phyloP scores from a whole-genome alignment of 1,139 yeast genomes.

The Yamadazyma kanchanaburiensis region DNA sequence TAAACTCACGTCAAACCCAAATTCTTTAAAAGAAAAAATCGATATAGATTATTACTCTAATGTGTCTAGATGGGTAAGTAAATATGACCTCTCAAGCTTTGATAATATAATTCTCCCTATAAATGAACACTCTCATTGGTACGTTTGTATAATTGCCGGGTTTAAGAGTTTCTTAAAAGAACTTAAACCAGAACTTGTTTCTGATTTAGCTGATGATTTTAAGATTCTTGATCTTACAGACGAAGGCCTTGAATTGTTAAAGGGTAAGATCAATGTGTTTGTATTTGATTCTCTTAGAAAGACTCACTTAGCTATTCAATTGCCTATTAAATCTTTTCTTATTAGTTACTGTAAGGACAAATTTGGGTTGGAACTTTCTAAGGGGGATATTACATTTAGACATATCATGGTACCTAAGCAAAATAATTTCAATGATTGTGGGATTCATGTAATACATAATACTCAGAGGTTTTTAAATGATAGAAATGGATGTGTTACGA shows the following conservation, averaged over 20 bases:
- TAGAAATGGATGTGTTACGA: constrained; percentile 45
- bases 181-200: background rate
- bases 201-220: background rate
- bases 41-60: constrained; percentile 50
- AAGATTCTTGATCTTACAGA: background rate
- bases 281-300: constrained; percentile 77
- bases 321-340: constrained; percentile 61
- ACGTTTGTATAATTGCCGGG: constrained; percentile 64
- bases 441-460: constrained; percentile 85
- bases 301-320: constrained; percentile 50
- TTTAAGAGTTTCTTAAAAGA: constrained; percentile 28
- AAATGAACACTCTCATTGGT: constrained; percentile 85
- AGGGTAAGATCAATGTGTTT: constrained; percentile 40
- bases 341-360: constrained; percentile 69
- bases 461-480: constrained; percentile 59
- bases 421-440: constrained; percentile 90
- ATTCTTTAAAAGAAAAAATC: constrained; percentile 3
- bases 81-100: constrained; percentile 59
- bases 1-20: constrained; percentile 42
- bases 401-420: constrained; percentile 76
- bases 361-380: constrained; percentile 44
- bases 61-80: constrained; percentile 77
- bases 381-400: constrained; percentile 39
- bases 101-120: constrained; percentile 76
- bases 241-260: constrained; percentile 3